Evolutionary conservation across 176 grass and related monocot genomes (phyloP), one percentile per base, ranked within the genome.

Genomic region (Themeda triandra): DNA sequence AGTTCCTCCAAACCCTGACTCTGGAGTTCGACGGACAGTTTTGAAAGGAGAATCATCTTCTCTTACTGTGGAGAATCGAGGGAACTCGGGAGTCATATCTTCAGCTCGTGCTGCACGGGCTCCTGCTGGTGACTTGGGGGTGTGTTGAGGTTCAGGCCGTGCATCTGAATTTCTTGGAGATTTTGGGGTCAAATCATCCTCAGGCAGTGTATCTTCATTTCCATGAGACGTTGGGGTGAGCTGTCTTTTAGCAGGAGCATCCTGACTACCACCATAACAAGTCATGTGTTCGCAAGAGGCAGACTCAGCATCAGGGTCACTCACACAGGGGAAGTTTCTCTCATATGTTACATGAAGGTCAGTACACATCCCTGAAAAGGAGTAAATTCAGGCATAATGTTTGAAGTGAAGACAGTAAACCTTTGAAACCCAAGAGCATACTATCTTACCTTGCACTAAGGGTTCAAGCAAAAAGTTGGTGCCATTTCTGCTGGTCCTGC

Each of bases 341-440:
- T 82, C 51, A 41, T 86, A 88, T 10, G 24, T 49, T 82, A 73
- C 75, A 46, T 77, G 69, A 17, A 94, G 82, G 29, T 67, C 41
- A 58, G 42, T 67, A 58, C 85, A 92, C 69, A 94, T 90, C 24
- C 90, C 92, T 92, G 84, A 76, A 87, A 70, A 48, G 35, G 60
- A 71, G 51, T 13, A 73, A 41, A 51, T 69, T 81, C 10, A 2
- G 19, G 18, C 24, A 15, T 83, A 3, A 36, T 44, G 66, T 71
- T 48, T 33, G 53, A 66, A 48, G 40, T 13, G 23, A 51, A 80
- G 46, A 69, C n/a, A 65, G 28, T 30, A 44, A 41, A 69, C 21
- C 10, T 29, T 9, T n/a, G 6, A 82, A 73, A 69, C 51, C 76
- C 35, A 83, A 35, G 2, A 59, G 29, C 75, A 63, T 32, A 51